Evolutionary conservation across 2,329 filamentous ascomycete genomes (phyloP).

Genomic region (Leptodontidium sp.): DNA sequence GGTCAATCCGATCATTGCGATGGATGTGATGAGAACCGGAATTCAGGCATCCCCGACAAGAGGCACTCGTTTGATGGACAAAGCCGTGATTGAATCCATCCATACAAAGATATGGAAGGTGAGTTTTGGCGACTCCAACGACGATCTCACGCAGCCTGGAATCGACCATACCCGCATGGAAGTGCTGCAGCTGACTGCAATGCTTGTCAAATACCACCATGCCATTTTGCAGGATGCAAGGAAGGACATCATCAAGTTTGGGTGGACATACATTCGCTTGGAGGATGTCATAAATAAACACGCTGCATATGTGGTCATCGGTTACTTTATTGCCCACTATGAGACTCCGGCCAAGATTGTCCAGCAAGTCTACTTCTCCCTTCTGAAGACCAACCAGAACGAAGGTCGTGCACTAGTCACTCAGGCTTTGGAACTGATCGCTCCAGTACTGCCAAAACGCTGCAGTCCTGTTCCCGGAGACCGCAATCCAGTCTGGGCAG

Average conservation of each 20-base stretch:
- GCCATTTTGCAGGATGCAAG: slow-evolving; percentile 86
- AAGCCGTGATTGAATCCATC: slow-evolving; percentile 85
- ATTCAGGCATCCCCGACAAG: slow-evolving; percentile 61
- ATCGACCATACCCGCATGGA: slow-evolving; percentile 98
- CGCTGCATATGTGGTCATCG: slow-evolving; percentile 94
- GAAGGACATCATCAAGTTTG: slow-evolving; percentile 99
- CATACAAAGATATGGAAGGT: slow-evolving; percentile 95
- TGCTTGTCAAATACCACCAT: slow-evolving; percentile 95
- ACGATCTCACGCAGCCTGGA: slow-evolving; percentile 83
- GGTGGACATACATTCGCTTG: slow-evolving; percentile 97
- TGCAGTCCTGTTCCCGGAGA: slow-evolving; percentile 74
- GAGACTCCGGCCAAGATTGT: slow-evolving; percentile 97
- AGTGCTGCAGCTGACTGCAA: slow-evolving; percentile 89
- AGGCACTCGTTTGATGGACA: slow-evolving; percentile 81
- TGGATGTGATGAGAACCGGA: slow-evolving; percentile 92
- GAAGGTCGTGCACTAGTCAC: slow-evolving; percentile 92
- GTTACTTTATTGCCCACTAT: slow-evolving; percentile 96
- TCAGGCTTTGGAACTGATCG: slow-evolving; percentile 91
- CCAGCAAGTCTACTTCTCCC: slow-evolving; percentile 90
- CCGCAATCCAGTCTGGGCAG: slow-evolving; percentile 84
- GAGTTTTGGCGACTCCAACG: slow-evolving; percentile 80
- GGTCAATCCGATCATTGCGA: slow-evolving; percentile 94
- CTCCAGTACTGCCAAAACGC: slow-evolving; percentile 90
- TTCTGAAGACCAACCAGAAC: slow-evolving; percentile 92
- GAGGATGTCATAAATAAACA: slow-evolving; percentile 99